Base-by-base conservation (phyloP, 768 basidiomycete genomes). In the Calocera cornea region DNA sequence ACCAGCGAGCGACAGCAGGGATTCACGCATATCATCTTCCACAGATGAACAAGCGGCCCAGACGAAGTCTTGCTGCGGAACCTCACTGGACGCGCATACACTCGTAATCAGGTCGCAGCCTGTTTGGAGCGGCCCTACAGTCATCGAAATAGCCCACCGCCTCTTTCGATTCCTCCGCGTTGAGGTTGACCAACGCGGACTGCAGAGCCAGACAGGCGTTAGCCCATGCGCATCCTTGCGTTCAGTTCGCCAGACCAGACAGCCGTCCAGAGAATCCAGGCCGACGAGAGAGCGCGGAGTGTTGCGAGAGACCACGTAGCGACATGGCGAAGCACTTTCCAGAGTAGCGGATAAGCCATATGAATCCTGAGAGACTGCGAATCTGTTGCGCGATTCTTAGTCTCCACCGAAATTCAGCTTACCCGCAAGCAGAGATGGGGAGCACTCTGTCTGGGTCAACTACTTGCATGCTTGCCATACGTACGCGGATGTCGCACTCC, bases 321-420 rank as follows among this genome's bases (percentile, higher is more conserved):
- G 31, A 27, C 5, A 33, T 27, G 31, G 54, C 54, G 31, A 60
- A 33, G 54, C 54, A 60, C 14, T 29, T 50, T 60, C 54, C 54
- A 60, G 54, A 60, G 19, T n/a, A 33, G 54, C 54, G 54, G 54
- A 60, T 60, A 60, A 60, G 54, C 54, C 54, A 31, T 27, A 22
- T 60, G 54, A 60, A 33, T 33, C 54, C 22, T 60, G 54, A 60
- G 54, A 33, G 54, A 60, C 54, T 19, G 54, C 31, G 31, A 60
- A 60, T 33, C 54, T 29, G 54, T 16, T 11, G 27, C 31, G 19
- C 19, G 54, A 60, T 60, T 60, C 54, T 27, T 33, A 33, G 54
- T 60, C 54, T 33, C 54, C 54, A 19, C 54, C 31, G 68, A 68
- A 29, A 60, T 31, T 83, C 78, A 82, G 79, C 75, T 71, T 68